Percentiles rank a stretch among this genome's conserved stretches.
phyloP scores from a whole-genome alignment of 73 alveolate species.

The Paramecium sonneborni region DNA sequence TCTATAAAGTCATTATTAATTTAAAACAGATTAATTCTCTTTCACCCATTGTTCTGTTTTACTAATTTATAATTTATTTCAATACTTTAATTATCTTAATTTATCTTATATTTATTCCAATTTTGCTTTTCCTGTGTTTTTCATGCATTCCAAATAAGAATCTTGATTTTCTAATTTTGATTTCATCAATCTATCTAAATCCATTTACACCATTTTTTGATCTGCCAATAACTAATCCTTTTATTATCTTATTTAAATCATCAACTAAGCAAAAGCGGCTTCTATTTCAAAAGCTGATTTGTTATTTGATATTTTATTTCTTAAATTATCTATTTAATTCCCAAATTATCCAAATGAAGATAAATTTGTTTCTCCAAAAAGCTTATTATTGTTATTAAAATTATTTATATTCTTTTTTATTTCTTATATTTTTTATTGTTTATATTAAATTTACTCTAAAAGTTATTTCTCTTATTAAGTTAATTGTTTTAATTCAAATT shows the following conservation, averaged over 20 bases:
- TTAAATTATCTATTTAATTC: not conserved
- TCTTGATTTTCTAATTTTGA: not conserved
- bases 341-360: not conserved
- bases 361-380: not conserved
- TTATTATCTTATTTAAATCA: not conserved
- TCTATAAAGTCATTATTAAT: not conserved
- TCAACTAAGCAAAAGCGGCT: not conserved
- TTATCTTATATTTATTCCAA: not conserved
- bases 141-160: not conserved
- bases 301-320: not conserved
- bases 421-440: not conserved
- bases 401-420: not conserved
- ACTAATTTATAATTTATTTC: not conserved
- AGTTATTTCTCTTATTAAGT: not conserved
- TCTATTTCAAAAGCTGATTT: not conserved
- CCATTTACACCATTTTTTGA: not conserved
- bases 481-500: slow-evolving; percentile 38
- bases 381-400: not conserved
- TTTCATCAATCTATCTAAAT: not conserved
- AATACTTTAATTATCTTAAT: not conserved
- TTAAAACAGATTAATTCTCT: not conserved
- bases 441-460: not conserved
- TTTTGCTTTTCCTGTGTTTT: not conserved
- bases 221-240: not conserved
- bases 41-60: not conserved